Evolutionary conservation across 345 rosid species (phyloP).

Genomic region (Ceriops decandra): DNA sequence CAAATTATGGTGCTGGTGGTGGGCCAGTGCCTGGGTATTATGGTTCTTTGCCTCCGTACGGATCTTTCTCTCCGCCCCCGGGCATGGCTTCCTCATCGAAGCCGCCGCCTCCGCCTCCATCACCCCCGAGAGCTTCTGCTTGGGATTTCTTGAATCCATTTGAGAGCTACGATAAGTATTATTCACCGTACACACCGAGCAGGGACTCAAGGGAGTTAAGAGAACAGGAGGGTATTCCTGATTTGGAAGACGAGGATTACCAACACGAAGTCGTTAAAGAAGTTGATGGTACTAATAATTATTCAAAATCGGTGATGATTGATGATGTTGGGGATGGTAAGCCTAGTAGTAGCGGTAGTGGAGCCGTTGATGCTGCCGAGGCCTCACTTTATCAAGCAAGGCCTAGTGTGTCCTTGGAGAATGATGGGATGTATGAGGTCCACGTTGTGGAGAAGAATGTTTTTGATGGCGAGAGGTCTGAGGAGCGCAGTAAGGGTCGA

Average conservation of each 20-base stretch:
- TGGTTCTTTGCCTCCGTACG: constrained; percentile 32
- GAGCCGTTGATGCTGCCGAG: constrained; percentile 16
- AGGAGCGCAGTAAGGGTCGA: constrained; percentile 36
- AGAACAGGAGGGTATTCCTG: constrained; percentile 95
- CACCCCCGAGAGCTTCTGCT: constrained; percentile 59
- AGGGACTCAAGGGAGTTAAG: constrained; percentile 73
- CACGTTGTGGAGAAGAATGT: constrained; percentile 86
- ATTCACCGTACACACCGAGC: constrained; percentile 49
- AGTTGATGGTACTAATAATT: constrained; percentile 28
- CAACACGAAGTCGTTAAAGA: constrained; percentile 68
- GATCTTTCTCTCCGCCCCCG: constrained; percentile 29
- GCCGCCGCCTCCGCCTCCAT: constrained; percentile 83
- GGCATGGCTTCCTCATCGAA: constrained; percentile 45
- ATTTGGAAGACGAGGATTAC: constrained; percentile 75
- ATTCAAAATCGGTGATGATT: constrained; percentile 31
- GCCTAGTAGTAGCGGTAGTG: constrained; percentile 17
- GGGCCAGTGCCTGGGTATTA: constrained; percentile 28
- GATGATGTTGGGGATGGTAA: constrained; percentile 29
- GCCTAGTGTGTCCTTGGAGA: constrained; percentile 43
- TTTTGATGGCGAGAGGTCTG: constrained; percentile 47
- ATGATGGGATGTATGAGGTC: constrained; percentile 52
- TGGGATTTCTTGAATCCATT: constrained; percentile 85
- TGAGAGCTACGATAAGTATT: constrained; percentile 43
- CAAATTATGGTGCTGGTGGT: constrained; percentile 21
- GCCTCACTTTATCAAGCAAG: constrained; percentile 42